A percentile compares a stretch with the other conserved stretches of the same genome.
Conservation (phyloP, 495 filamentous ascomycete genomes). For the Lasiosphaeria miniovina region DNA sequence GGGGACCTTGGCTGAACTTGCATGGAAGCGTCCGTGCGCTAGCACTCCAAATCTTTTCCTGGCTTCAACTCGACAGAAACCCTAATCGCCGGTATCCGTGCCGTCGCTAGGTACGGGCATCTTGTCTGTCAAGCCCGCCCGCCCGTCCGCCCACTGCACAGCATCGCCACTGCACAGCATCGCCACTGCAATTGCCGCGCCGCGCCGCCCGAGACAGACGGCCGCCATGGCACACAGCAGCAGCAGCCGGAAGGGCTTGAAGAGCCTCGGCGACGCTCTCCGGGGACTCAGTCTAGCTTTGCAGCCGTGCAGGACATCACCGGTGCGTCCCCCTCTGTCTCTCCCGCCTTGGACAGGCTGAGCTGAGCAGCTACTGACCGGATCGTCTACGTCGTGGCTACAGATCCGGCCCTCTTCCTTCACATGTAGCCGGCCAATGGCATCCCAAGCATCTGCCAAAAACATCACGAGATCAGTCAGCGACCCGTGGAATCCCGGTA, state of each 20-base stretch:
- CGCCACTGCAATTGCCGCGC: neutral
- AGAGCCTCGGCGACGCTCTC: conserved; percentile 48
- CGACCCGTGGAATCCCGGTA: conserved; percentile 25
- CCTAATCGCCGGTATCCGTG: no score
- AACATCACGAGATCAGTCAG: conserved; percentile 44
- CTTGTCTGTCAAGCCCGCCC: no score
- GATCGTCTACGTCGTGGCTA: conserved; percentile 2
- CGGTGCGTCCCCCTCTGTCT: conserved; percentile 18
- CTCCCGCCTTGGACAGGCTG: neutral
- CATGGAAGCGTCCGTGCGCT: neutral
- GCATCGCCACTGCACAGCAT: neutral
- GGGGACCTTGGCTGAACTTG: neutral
- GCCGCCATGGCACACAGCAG: conserved; percentile 33
- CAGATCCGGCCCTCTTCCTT: conserved; percentile 17
- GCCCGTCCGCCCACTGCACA: neutral
- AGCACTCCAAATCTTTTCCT: neutral
- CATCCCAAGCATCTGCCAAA: conserved; percentile 60
- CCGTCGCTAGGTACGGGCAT: no score
- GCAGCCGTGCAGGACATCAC: conserved; percentile 34
- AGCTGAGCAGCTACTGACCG: conserved; percentile 10
- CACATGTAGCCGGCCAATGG: conserved; percentile 62
- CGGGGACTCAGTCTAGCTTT: conserved; percentile 41
- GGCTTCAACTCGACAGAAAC: neutral
- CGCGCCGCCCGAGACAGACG: conserved; percentile 5
- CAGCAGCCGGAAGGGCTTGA: conserved; percentile 33